Percentiles rank a stretch among this genome's conserved stretches.
Conservation (phyloP, 2,329 filamentous ascomycete species). For the Penicillium verrucosum region DNA sequence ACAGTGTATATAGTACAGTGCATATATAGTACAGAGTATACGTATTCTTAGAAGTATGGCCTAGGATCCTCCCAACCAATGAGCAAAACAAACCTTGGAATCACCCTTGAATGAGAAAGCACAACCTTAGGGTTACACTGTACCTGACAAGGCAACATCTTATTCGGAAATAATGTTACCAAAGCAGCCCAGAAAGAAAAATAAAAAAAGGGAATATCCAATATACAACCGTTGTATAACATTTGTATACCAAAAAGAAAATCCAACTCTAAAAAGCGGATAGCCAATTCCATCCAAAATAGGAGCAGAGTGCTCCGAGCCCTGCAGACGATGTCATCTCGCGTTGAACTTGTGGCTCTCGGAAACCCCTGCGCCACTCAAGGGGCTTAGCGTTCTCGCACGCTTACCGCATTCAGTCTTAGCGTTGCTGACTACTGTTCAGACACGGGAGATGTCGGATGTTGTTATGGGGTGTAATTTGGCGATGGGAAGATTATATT, state of each 20-base stretch:
- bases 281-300: neutral
- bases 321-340: constrained; percentile 21
- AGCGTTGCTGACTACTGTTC: constrained; percentile 23
- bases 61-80: neutral
- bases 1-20: neutral
- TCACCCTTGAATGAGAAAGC: neutral
- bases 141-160: neutral
- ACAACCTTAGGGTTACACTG: constrained; percentile 3
- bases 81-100: neutral
- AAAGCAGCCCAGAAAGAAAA: neutral
- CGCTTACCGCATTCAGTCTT: neutral
- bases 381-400: constrained; percentile 12
- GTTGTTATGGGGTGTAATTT: neutral
- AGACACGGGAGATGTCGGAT: constrained; percentile 6
- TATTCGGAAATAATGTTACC: neutral
- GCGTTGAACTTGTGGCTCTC: constrained; percentile 16
- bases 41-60: neutral
- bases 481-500: neutral
- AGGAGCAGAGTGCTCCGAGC: constrained; percentile 25
- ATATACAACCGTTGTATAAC: neutral
- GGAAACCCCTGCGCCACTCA: constrained; percentile 18
- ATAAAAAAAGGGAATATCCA: neutral
- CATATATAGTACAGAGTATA: neutral
- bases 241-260: neutral
- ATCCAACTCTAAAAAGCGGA: neutral